Evolutionary conservation across 805 yeast genomes (phyloP).

Genomic region (Kazachstania viticola): DNA sequence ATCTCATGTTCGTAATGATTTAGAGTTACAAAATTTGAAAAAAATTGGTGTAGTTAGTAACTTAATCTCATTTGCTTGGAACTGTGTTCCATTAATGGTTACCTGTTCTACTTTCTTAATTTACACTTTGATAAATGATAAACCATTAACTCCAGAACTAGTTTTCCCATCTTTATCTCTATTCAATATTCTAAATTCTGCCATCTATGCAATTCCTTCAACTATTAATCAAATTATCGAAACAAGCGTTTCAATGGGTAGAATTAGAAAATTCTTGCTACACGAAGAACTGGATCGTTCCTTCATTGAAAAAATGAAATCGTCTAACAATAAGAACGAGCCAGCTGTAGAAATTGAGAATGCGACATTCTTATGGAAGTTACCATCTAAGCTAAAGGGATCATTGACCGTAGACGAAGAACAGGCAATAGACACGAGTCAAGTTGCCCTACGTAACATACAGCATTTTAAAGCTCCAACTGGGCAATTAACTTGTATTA

Average conservation of each 20-base stretch:
- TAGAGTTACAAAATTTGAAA: constrained; percentile 41
- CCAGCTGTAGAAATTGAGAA: constrained; percentile 34
- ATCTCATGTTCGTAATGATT: constrained; percentile 41
- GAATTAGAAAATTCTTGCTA: constrained; percentile 40
- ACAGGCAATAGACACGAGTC: constrained; percentile 31
- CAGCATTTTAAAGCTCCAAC: constrained; percentile 37
- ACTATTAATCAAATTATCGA: constrained; percentile 47
- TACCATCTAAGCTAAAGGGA: constrained; percentile 9
- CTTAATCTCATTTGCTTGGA: constrained; percentile 45
- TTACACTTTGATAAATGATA: constrained; percentile 35
- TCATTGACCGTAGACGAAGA: constrained; percentile 33
- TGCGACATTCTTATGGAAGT: constrained; percentile 45
- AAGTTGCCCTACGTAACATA: constrained; percentile 37
- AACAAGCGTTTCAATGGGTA: constrained; percentile 43
- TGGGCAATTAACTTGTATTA: constrained; percentile 46
- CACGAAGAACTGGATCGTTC: constrained; percentile 36
- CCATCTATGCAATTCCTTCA: constrained; percentile 48
- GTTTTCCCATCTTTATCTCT: constrained; percentile 59
- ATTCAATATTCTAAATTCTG: constrained; percentile 46
- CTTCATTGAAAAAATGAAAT: constrained; percentile 18
- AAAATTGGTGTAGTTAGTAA: constrained; percentile 40
- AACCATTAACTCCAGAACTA: constrained; percentile 53
- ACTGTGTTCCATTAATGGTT: constrained; percentile 52
- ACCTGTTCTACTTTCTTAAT: constrained; percentile 49
- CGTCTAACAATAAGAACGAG: constrained; percentile 11